Base-by-base conservation (phyloP, 805 yeast species). In the Kuraishia hungarica region DNA sequence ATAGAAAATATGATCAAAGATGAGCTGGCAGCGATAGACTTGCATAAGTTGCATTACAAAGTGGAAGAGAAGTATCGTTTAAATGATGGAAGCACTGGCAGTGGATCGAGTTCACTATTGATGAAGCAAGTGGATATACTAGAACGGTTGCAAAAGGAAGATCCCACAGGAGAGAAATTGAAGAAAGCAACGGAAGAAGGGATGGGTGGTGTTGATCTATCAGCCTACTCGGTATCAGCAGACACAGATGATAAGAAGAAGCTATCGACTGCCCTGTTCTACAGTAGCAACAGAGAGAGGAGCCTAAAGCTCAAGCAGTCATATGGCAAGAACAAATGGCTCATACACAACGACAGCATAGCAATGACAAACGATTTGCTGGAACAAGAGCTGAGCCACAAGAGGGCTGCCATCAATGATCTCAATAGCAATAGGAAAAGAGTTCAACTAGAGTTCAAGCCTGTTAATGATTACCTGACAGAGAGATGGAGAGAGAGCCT, bases 401-500 rank as follows among this genome's bases (percentile, higher is more conserved):
- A 83, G 60, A 63, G 78, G 50, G 66, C 65, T 52, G 68, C 65
- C 50, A 67, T 80, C 8, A 78, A 77, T 5, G 79, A 75, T 4
- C 55, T 81, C 17, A 73, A 77, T 51, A 58, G 53, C 13, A 67
- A 67, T 23, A 65, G 89, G 23, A 72, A 76, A 58, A 64, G 63
- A 35, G 62, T 73, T 51, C 84, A 83, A 64, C 29, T 60, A 3
- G 72, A 76, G 19, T 75, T 70, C 53, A 69, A 71, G 58, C 80
- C 82, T 0, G 71, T 74, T 24, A 63, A 76, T 54, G 74, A 73
- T 35, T 77, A 77, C 56, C 67, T 81, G 54, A 64, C 69, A n/a
- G 69, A 72, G 10, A 68, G 79, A 60, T 82, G 87, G 86, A 69
- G 67, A 50, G 79, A 78, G 7, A 78, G 76, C 24, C 64, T 83